Evolutionary conservation across 495 filamentous ascomycete species (phyloP).

Genomic region (Tuber brumale): DNA sequence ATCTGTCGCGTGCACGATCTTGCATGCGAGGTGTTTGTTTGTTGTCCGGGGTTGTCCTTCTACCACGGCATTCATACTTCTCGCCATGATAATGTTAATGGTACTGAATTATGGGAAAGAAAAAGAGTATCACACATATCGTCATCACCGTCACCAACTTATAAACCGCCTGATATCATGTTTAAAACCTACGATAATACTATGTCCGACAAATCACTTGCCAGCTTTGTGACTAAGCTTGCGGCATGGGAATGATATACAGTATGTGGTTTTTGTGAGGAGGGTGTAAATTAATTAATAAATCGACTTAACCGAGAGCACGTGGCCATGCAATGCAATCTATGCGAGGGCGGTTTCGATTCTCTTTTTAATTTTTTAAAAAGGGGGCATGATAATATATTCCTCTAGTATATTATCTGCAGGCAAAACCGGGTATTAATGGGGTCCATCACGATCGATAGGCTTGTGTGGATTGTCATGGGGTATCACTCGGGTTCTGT

Average conservation of each 20-base stretch:
- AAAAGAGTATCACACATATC: neutral
- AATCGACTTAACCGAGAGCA: neutral
- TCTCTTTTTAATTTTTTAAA: neutral
- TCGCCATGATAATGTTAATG: neutral
- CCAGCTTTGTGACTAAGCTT: neutral
- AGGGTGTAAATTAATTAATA: neutral
- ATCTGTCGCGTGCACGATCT: neutral
- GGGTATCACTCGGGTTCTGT: neutral
- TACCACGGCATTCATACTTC: neutral
- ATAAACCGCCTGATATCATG: neutral
- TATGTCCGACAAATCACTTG: neutral
- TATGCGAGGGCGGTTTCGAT: neutral
- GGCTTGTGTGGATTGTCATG: neutral
- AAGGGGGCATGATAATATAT: neutral
- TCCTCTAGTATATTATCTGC: neutral
- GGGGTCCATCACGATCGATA: neutral
- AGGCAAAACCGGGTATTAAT: conserved; percentile 2
- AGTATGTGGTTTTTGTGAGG: neutral
- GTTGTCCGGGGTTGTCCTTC: neutral
- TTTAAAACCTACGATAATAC: neutral
- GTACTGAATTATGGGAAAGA: neutral
- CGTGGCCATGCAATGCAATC: neutral
- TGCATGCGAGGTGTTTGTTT: neutral
- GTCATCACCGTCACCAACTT: neutral
- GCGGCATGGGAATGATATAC: neutral